Percentiles rank a stretch among this genome's conserved stretches.
Conservation (phyloP, 495 filamentous ascomycete genomes). For the Collariella sp. region DNA sequence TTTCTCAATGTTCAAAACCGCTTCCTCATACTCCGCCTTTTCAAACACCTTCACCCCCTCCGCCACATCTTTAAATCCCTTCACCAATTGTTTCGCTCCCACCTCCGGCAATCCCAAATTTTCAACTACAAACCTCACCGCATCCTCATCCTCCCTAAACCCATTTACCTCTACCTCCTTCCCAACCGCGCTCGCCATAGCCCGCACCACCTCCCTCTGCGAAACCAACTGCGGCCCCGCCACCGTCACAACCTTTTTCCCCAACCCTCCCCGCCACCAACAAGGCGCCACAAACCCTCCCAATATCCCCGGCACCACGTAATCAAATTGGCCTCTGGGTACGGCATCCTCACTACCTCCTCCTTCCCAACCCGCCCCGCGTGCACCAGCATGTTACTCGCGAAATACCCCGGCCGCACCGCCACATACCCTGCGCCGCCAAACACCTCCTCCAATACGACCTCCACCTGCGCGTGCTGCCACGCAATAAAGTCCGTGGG, state of each 20-base stretch:
- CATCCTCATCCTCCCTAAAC: neutral
- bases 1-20: constrained; percentile 3
- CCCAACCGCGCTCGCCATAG: constrained; percentile 2
- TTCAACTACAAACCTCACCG: neutral
- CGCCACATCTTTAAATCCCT: neutral
- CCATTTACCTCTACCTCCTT: neutral
- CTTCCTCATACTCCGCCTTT: neutral
- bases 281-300: constrained; percentile 1
- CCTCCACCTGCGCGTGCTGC: constrained; percentile 15
- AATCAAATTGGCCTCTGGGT: constrained; percentile 11
- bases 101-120: neutral
- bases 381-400: constrained; percentile 5
- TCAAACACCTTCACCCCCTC: neutral
- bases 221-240: constrained; percentile 7
- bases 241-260: neutral
- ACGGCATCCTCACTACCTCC: neutral
- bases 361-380: neutral
- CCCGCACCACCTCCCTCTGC: constrained; percentile 1
- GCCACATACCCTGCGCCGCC: constrained; percentile 5
- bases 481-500: neutral
- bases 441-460: constrained; percentile 12
- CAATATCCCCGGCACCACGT: constrained; percentile 14
- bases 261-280: neutral
- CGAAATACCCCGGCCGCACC: constrained; percentile 12
- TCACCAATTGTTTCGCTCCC: neutral